Percentiles rank a stretch among this genome's conserved stretches.
Evolutionary conservation across 2,329 filamentous ascomycete genomes (phyloP).

Genomic region (Aspergillus pseudoterreus): DNA sequence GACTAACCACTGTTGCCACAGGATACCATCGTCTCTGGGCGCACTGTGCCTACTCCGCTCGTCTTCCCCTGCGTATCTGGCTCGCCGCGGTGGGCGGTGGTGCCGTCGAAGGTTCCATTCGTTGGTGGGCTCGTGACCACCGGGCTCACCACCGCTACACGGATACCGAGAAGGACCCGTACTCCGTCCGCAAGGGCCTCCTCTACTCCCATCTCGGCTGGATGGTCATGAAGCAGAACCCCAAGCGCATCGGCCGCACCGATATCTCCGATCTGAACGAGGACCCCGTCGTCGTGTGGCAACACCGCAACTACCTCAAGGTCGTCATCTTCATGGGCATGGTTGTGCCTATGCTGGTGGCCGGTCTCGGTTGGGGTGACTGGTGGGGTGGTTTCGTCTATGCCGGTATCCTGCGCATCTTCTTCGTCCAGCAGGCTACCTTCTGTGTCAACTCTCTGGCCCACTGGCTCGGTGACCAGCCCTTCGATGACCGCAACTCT

Average conservation of each 20-base stretch:
- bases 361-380: constrained; percentile 76
- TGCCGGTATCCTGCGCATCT: constrained; percentile 78
- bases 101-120: constrained; percentile 78
- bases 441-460: constrained; percentile 91
- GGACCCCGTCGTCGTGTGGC: constrained; percentile 79
- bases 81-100: constrained; percentile 77
- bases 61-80: constrained; percentile 72
- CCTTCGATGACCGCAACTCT: constrained; percentile 89
- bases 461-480: constrained; percentile 88
- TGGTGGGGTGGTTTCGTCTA: constrained; percentile 81
- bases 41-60: constrained; percentile 77
- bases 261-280: constrained; percentile 87
- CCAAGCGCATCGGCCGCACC: constrained; percentile 80
- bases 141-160: constrained; percentile 88
- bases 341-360: constrained; percentile 69
- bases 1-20: constrained; percentile 22
- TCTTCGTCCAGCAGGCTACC: constrained; percentile 86
- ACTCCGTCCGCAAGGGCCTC: constrained; percentile 84
- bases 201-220: constrained; percentile 81
- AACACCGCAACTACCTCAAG: constrained; percentile 83
- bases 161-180: constrained; percentile 88
- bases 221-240: constrained; percentile 94
- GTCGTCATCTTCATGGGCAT: constrained; percentile 73
- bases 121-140: constrained; percentile 87
- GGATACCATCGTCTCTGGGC: constrained; percentile 83